Evolutionary conservation across 371 early-diverging fungal genomes (phyloP), one percentile per base, ranked within the genome.

Genomic region (Syncephalastrum monosporum): DNA sequence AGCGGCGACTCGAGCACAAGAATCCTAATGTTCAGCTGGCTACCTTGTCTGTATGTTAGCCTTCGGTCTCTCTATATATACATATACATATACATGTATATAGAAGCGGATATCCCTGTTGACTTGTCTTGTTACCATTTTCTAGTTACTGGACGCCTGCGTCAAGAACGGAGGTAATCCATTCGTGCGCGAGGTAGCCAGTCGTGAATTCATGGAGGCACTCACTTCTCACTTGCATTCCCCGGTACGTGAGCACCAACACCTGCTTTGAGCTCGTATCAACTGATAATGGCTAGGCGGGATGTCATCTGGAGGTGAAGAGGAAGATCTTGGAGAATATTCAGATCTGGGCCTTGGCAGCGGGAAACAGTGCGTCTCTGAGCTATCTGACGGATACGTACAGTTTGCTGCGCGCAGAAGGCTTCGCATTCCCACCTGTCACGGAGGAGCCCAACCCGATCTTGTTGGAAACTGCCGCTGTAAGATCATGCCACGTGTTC

Each of bases 1-100:
- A 91, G 65, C 73, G 83, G 55, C 78, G 95, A n/a, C 64, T 97
- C 47, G 68, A 75, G 5, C 88, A 92, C 72, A 81, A 82, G 49
- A 97, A 97, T 64, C 96, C 97, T 13, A 96, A 96, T 69, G 96
- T 96, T 16, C 92, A 93, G 61, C 72, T 96, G 14, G 82, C 93
- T 29, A 86, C 92, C 4, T 75, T 97, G 53, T 91, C 87, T 53
- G 92, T 93, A 82, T 65, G 64, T 56, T 24, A 13, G 21, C 21
- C 21, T 2, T 21, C 2, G 21, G 2, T 21, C 2, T 21, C 21
- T 21, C 0, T 21, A 21, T 21, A 21, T 21, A 21, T 21, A 2
- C 2, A 21, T 21, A 21, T 5, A 14, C n/a, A n/a, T n/a, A n/a
- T n/a, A n/a, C n/a, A n/a, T n/a, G n/a, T n/a, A 21, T 5, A 14